A percentile compares a stretch with the other conserved stretches of the same genome.
phyloP scores from a whole-genome alignment of 106 monocot genomes.

The Phalaenopsis equestris region DNA sequence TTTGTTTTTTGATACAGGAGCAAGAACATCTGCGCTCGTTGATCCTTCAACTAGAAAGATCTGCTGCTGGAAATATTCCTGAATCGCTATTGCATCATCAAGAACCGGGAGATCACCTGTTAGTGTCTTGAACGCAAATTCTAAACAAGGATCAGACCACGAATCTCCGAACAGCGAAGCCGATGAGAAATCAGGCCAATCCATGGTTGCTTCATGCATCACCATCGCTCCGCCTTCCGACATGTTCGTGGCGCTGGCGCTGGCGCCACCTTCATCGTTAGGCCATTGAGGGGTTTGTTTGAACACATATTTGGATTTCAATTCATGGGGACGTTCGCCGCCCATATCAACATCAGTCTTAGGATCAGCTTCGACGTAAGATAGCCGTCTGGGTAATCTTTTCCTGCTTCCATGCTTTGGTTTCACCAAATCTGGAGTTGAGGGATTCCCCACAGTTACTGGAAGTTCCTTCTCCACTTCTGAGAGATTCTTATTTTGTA shows the following conservation, averaged over 20 bases:
- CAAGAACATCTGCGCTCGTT: not conserved
- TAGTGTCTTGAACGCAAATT: slow-evolving; percentile 73
- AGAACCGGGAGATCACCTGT: slow-evolving; percentile 41
- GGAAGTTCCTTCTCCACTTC: slow-evolving; percentile 5
- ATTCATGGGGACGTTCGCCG: not conserved
- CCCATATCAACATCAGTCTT: slow-evolving; percentile 4
- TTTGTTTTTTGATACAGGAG: not conserved
- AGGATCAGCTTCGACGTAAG: slow-evolving; percentile 23
- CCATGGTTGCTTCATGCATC: slow-evolving; percentile 2
- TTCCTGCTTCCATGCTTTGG: not conserved
- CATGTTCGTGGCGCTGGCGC: not conserved
- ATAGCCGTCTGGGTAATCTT: slow-evolving; percentile 27
- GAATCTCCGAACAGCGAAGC: slow-evolving; percentile 32
- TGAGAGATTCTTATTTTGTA: too few relatives aligned
- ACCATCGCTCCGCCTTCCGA: not conserved
- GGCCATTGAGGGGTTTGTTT: too few relatives aligned
- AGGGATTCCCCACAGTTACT: not conserved
- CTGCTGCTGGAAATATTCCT: slow-evolving; percentile 24
- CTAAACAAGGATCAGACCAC: slow-evolving; percentile 66
- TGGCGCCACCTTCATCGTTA: too few relatives aligned
- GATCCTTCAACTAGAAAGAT: not conserved
- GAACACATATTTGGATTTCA: not conserved
- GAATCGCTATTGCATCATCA: slow-evolving; percentile 20
- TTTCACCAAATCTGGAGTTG: not conserved
- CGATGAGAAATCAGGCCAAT: not conserved